These are phyloP conservation scores for Puccinia polysora DNA, from an alignment of 1,284 basidiomycete species.

Conservation along the genomic window DNA sequence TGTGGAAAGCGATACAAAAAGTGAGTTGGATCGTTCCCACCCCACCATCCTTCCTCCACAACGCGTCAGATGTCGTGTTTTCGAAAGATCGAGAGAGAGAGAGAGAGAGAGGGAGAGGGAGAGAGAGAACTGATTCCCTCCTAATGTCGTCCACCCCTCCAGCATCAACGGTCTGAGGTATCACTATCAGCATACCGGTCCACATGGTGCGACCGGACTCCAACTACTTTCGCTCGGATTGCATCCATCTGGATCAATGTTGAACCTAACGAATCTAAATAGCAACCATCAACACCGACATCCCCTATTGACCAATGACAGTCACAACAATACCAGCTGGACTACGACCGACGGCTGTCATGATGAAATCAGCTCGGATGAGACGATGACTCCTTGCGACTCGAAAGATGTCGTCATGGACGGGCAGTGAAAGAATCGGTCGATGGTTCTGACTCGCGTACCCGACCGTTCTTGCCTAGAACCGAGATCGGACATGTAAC, in stretches of 20 bases:
- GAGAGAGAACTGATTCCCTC: too few species aligned
- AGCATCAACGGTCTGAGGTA: constrained; percentile 60
- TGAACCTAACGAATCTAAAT: neutral
- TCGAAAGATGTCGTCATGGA: neutral
- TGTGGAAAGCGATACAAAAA: constrained; percentile 95
- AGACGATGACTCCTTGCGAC: neutral
- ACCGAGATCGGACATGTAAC: too few species aligned
- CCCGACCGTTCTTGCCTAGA: too few species aligned
- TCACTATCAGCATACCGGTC: constrained; percentile 93
- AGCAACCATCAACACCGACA: constrained; percentile 1
- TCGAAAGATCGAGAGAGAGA: too few species aligned
- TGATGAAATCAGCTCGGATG: neutral
- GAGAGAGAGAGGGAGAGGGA: too few species aligned
- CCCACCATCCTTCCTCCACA: constrained; percentile 14
- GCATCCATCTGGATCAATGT: neutral
- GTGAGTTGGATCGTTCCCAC: constrained; percentile 42
- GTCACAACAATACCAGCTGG: neutral
- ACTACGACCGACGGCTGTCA: too few species aligned
- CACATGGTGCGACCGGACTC: constrained; percentile 82
- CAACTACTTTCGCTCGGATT: constrained; percentile 68
- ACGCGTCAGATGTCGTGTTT: constrained; percentile 27
- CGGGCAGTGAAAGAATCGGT: neutral
- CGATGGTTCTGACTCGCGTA: too few species aligned
- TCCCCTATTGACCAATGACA: neutral
- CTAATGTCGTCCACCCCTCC: neutral